Evolutionary conservation across 2,329 filamentous ascomycete genomes (phyloP), one percentile per base, ranked within the genome.

Genomic region (Pezicula rhizophila): DNA sequence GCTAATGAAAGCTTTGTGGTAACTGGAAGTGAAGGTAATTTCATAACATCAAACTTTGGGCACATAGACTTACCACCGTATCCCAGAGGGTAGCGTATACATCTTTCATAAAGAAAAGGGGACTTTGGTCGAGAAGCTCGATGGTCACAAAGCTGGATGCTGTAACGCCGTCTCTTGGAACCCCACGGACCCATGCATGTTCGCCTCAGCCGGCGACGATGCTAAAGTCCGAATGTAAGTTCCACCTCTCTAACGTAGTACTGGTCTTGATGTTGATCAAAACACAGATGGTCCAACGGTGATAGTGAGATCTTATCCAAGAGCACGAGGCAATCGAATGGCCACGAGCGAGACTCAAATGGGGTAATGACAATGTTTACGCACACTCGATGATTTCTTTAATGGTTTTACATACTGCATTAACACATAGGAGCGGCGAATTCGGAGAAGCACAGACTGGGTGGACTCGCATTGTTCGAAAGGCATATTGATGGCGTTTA

Each of bases 81-180:
- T 34, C 25, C 42, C 45, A 78, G 80, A 82, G 54, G 81, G 82
- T 2, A 76, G 78, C 48, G 78, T 97, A 38, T 85, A 89, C 64
- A 88, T 99, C 52, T 97, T 91, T 89, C 88, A 96, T 66, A 93
- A 89, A 66, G 85, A 84, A 49, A 89, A 86, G 33, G 89, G 89
- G 5, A 74, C 78, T 5, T 75, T 85, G 1, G 81, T 99, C 5
- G 87, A 90, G 61, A 84, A 80, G 42, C 72, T 97, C 2, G 77
- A 82, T 28, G 91, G 84, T 0, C 92, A 97, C 59, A 71, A 73
- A 6, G 77, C 79, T 11, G 85, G 89, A 31, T 84, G 81, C 52
- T 92, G 93, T 55, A 97, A 96, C 64, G 80, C 89, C 7, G 87
- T 95, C 34, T 78, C 85, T 18, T 99, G 93, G 92, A 93, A 92